Base-by-base conservation (phyloP, 129 eudicot species). In the Flaveria sonorensis region DNA sequence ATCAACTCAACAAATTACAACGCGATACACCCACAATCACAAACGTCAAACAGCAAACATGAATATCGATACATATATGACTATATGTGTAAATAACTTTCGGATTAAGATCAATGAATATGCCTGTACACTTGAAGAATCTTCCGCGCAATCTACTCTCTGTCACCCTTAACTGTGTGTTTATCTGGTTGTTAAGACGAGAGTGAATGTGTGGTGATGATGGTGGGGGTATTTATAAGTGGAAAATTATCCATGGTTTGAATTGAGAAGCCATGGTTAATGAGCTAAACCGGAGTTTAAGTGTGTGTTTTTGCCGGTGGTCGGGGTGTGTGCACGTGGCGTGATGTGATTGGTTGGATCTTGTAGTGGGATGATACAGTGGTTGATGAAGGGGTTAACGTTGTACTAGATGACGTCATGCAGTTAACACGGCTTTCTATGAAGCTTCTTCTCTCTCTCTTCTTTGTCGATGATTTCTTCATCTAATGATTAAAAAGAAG, bases 141-240 rank as follows among this genome's bases (percentile, higher is more conserved):
- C 71, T 43, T 70, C 78, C 59, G 36, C 62, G 57, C n/a, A 61
- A 36, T 43, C 43, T 21, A 59, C 78, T 9, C 77, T 70, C 66
- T 62, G 5, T 36, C 59, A 73, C 51, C 36, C 2, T 63, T 11
- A 14, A 62, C n/a, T 63, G 23, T 72, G 59, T 72, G 74, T 62
- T 6, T 8, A 12, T 55, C 70, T 26, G 7, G 2, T 2, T 48
- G 48, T 60, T 50, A 64, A 53, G 32, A 55, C 55, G 23, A 45
- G 61, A 64, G 69, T 65, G 68, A 73, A 53, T 62, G 2, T 63
- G 16, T 8, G 19, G 24, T 10, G 60, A 55, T 10, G 55, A 53
- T 42, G 65, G 6, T 71, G 43, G 14, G 43, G 55, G 66, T 55
- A 73, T 72, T 53, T 66, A 80, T 56, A 67, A 73, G 11, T 15